Conservation (phyloP, 2,329 filamentous ascomycete genomes). For the Pseudopyrenochaeta lycopersici region DNA sequence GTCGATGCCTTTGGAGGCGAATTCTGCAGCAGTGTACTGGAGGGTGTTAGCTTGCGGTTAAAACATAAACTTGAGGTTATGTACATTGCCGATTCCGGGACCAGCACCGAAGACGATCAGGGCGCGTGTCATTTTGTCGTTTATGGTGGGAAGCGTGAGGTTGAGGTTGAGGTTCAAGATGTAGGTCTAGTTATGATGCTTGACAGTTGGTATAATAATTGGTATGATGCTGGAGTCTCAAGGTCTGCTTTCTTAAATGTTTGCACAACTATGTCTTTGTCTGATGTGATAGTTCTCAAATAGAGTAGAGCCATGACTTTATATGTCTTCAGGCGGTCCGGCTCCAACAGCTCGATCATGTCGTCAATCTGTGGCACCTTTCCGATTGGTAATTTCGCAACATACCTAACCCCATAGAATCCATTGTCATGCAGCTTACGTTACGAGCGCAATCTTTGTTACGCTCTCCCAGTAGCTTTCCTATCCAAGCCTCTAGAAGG, state of each 20-base stretch:
- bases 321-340: not conserved
- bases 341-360: not conserved
- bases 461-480: not conserved
- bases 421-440: not conserved
- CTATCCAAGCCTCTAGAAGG: not conserved
- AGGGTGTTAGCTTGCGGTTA: not conserved
- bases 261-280: not conserved
- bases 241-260: not conserved
- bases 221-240: not conserved
- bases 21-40: constrained; percentile 48
- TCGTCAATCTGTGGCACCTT: not conserved
- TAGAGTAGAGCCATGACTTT: not conserved
- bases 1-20: constrained; percentile 55
- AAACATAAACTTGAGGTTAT: not conserved
- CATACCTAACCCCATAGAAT: not conserved
- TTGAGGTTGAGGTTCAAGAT: no score
- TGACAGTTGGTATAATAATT: no score
- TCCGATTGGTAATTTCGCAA: not conserved
- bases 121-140: constrained; percentile 26
- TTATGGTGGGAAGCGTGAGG: no score
- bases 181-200: no score
- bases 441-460: not conserved
- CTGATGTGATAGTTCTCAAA: not conserved
- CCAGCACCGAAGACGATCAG: constrained; percentile 58
- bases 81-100: constrained; percentile 57